Percentiles rank a stretch among this genome's conserved stretches.
These are phyloP conservation scores for Leccinum subspadiceum DNA, from an alignment of 1,284 basidiomycete species.

Conservation along the genomic window DNA sequence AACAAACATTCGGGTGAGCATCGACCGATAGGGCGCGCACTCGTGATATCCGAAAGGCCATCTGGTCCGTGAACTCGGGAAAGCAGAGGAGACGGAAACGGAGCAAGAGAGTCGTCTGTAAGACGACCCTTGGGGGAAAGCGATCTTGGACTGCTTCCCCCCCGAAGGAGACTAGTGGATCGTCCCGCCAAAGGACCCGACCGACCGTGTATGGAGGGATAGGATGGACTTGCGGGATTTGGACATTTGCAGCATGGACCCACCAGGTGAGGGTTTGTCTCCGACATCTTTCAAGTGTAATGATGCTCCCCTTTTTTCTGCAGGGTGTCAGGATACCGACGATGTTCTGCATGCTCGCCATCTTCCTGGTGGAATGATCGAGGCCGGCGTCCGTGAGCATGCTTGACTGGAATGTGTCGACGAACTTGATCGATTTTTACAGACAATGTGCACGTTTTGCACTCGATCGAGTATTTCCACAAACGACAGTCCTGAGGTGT, in stretches of 20 bases:
- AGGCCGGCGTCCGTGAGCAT: conserved; percentile 94
- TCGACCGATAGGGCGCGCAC: conserved; percentile 87
- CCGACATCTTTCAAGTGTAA: not conserved
- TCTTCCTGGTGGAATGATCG: conserved; percentile 92
- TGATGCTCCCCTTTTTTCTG: not conserved
- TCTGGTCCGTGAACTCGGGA: conserved; percentile 91
- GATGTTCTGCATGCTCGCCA: conserved; percentile 85
- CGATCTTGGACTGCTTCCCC: conserved; percentile 91
- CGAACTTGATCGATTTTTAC: not conserved
- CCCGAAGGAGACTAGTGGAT: conserved; percentile 90
- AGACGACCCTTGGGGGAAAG: conserved; percentile 93
- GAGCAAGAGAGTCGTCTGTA: conserved; percentile 94
- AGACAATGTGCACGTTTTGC: conserved; percentile 99
- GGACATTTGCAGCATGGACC: conserved; percentile 95
- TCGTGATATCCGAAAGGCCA: conserved; percentile 97
- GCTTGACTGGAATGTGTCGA: not conserved
- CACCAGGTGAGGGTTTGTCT: conserved; percentile 59
- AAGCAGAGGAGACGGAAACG: conserved; percentile 91
- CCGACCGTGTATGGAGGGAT: conserved; percentile 72
- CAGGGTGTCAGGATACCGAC: conserved; percentile 69
- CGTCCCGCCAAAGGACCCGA: conserved; percentile 75
- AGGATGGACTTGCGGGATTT: conserved; percentile 87
- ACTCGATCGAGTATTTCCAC: conserved; percentile 42
- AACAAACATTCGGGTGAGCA: conserved; percentile 71
- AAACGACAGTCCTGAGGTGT: too few relatives aligned